phyloP scores from a whole-genome alignment of 352 stramenopile genomes.

The Phytophthora capsici region DNA sequence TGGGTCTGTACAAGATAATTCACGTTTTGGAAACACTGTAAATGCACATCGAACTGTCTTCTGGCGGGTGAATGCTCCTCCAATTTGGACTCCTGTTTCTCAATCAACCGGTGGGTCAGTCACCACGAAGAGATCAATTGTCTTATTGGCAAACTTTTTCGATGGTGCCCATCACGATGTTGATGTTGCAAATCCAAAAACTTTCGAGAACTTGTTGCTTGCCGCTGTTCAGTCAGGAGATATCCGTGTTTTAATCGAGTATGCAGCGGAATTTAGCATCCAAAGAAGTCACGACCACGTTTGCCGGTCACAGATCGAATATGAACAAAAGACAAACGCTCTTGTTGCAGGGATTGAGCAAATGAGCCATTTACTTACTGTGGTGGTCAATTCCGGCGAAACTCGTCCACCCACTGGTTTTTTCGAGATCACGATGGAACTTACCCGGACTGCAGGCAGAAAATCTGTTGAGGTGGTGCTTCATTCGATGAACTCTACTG shows the following conservation, averaged over 20 bases:
- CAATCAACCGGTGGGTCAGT: not conserved
- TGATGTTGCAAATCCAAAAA: conserved; percentile 40
- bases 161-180: conserved; percentile 63
- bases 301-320: conserved; percentile 59
- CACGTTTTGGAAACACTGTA: conserved; percentile 40
- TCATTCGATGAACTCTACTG: conserved; percentile 62
- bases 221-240: conserved; percentile 59
- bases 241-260: conserved; percentile 52
- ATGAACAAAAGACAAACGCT: conserved; percentile 48
- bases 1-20: conserved; percentile 42
- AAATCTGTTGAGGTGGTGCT: conserved; percentile 40
- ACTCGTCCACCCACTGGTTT: conserved; percentile 35
- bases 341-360: conserved; percentile 51
- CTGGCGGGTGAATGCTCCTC: conserved; percentile 55
- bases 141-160: conserved; percentile 65
- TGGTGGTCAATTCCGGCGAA: conserved; percentile 47
- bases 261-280: conserved; percentile 44
- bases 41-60: conserved; percentile 61
- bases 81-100: conserved; percentile 28
- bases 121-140: conserved; percentile 22
- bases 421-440: conserved; percentile 64
- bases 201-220: conserved; percentile 67
- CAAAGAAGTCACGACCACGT: conserved; percentile 48
- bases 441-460: conserved; percentile 37
- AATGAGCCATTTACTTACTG: conserved; percentile 57